Evolutionary conservation across 1,139 yeast species (phyloP), one percentile per base, ranked within the genome.

Genomic region (Hyphopichia fennica): DNA sequence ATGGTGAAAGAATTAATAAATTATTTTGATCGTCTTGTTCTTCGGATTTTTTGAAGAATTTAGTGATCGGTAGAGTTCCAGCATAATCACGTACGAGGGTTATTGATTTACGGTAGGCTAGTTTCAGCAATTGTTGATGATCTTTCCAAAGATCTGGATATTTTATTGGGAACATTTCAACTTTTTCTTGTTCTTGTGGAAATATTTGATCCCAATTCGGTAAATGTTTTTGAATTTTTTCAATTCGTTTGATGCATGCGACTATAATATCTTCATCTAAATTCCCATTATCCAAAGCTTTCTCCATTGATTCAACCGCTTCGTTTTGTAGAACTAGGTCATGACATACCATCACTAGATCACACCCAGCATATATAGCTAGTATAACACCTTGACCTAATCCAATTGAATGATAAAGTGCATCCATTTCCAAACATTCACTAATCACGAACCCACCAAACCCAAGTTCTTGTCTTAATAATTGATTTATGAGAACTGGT

Each of bases 391-490:
- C 87, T 55, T 82, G 87, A 3, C 84, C 81, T 33, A 82, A 68
- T 1, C 88, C 88, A 23, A 81, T 77, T 15, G 81, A 78, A 44
- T 78, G 82, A 54, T 79, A 79, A 29, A 82, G 61, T 0, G 86
- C 80, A 45, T 82, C 86, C 81, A 82, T 74, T 52, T 82, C 87
- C 40, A 82, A 62, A 53, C 87, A 82, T 53, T 82, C 88, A 48
- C 82, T 72, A 9, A 82, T 66, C n/a, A 80, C 84, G 30, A 81
- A 73, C 1, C 87, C 87, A 17, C 79, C 69, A 53, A 78, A 82
- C 1, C 73, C 72, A 51, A 82, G 56, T 20, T 81, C 81, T 31
- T 69, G 65, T 28, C 88, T 60, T 30, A 82, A 61, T 30, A 82
- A 58, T 41, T 75, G 80, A 37, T 72, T 72, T n/a, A 82, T 65